These are phyloP conservation scores for Astrothelium macrocarpum DNA, from an alignment of 495 filamentous ascomycete genomes.

Conservation along the genomic window DNA sequence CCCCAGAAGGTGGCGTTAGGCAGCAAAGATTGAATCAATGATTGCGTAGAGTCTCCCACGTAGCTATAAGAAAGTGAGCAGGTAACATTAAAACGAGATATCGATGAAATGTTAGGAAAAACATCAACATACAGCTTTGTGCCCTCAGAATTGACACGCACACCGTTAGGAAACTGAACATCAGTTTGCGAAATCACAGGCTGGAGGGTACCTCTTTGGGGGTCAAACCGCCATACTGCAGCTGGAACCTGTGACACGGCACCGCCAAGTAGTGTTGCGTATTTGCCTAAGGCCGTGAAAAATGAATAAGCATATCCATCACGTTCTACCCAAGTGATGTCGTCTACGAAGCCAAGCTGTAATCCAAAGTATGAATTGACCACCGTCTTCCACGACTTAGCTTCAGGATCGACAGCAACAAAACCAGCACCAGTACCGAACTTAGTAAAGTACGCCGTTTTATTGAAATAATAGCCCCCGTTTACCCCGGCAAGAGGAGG, in stretches of 20 bases:
- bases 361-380: conserved; percentile 7
- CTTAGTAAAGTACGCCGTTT: conserved; percentile 4
- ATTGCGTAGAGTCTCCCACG: background rate
- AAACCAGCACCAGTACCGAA: background rate
- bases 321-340: background rate
- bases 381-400: background rate
- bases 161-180: conserved; percentile 5
- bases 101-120: background rate
- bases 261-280: background rate
- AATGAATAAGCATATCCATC: background rate
- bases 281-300: background rate
- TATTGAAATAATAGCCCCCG: conserved; percentile 5
- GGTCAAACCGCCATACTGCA: conserved; percentile 8
- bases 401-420: background rate
- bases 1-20: background rate
- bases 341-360: background rate
- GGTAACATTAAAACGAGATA: background rate
- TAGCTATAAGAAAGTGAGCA: background rate
- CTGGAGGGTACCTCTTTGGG: background rate
- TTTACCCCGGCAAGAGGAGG: background rate
- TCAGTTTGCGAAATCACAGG: conserved; percentile 3
- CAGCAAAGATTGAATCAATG: background rate
- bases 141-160: conserved; percentile 6
- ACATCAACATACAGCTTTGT: conserved; percentile 3
- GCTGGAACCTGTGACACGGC: background rate